A percentile compares a stretch with the other conserved stretches of the same genome.
Conservation (phyloP, 2,329 filamentous ascomycete genomes). For the Huntiella savannae region DNA sequence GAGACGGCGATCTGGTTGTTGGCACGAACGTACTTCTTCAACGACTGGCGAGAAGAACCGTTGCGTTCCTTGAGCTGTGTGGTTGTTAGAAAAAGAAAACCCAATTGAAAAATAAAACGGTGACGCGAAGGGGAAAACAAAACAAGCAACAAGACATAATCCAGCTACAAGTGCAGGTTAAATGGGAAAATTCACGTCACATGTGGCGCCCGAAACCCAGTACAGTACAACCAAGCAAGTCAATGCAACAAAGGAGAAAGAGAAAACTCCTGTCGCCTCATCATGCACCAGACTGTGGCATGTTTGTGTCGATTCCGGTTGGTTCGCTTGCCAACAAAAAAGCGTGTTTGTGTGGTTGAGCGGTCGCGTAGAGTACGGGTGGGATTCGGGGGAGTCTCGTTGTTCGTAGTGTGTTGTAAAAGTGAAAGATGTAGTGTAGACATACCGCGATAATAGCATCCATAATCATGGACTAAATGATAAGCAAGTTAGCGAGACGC, state of each 20-base stretch:
- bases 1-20: conserved; percentile 30
- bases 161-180: neutral
- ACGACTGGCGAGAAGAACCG: conserved; percentile 39
- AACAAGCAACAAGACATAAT: neutral
- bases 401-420: too few species aligned
- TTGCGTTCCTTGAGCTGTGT: conserved; percentile 42
- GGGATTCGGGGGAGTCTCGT: too few species aligned
- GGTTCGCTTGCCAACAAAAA: neutral
- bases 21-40: conserved; percentile 42
- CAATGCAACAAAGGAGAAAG: conserved; percentile 1
- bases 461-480: conserved; percentile 38
- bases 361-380: too few species aligned
- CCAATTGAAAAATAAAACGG: conserved; percentile 2
- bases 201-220: conserved; percentile 1
- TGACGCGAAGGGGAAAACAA: conserved; percentile 10
- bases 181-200: neutral
- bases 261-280: neutral
- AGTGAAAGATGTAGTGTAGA: conserved; percentile 17
- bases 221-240: conserved; percentile 2
- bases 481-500: conserved; percentile 18
- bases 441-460: conserved; percentile 42
- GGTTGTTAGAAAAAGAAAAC: conserved; percentile 21
- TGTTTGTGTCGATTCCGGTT: too few species aligned
- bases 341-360: too few species aligned
- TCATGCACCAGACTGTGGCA: too few species aligned